A percentile compares a stretch with the other conserved stretches of the same genome.
Evolutionary conservation across 441 rosid genomes (phyloP).

Genomic region (Macaranga tanarius): DNA sequence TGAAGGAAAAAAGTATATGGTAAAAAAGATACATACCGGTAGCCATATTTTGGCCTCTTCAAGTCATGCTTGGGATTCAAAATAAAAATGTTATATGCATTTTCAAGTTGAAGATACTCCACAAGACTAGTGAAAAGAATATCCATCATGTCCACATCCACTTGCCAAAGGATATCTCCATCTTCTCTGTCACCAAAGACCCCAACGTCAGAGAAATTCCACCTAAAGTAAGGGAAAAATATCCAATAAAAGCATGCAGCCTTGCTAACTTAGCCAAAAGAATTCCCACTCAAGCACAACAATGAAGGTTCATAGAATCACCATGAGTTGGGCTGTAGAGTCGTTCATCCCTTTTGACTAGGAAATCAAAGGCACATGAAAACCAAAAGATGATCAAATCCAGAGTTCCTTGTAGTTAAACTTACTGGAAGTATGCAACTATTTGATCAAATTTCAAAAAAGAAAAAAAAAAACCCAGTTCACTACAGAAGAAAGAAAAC

Average conservation of each 20-base stretch:
- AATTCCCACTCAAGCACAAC: neutral
- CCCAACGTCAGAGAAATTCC: neutral
- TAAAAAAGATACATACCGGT: constrained; percentile 52
- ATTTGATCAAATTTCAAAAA: too few relatives aligned
- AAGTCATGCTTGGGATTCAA: constrained; percentile 67
- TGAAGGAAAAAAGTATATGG: constrained; percentile 9
- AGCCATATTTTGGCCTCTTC: constrained; percentile 72
- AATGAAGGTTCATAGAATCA: neutral
- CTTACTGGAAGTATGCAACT: too few relatives aligned
- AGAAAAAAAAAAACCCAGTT: too few relatives aligned
- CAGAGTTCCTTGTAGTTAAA: neutral
- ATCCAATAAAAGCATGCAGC: constrained; percentile 3
- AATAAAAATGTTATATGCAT: constrained; percentile 83
- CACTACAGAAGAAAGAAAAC: neutral
- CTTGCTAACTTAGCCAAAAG: neutral
- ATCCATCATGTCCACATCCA: constrained; percentile 86
- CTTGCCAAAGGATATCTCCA: constrained; percentile 73
- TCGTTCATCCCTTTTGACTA: neutral
- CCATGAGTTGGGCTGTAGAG: neutral
- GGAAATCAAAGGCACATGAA: neutral
- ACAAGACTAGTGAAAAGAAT: constrained; percentile 83
- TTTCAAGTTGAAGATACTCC: constrained; percentile 82
- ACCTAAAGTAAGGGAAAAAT: neutral
- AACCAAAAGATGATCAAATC: neutral
- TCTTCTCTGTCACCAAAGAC: constrained; percentile 55